These are phyloP conservation scores for Recurvomyces mirabilis DNA, from an alignment of 495 filamentous ascomycete species.

Conservation along the genomic window DNA sequence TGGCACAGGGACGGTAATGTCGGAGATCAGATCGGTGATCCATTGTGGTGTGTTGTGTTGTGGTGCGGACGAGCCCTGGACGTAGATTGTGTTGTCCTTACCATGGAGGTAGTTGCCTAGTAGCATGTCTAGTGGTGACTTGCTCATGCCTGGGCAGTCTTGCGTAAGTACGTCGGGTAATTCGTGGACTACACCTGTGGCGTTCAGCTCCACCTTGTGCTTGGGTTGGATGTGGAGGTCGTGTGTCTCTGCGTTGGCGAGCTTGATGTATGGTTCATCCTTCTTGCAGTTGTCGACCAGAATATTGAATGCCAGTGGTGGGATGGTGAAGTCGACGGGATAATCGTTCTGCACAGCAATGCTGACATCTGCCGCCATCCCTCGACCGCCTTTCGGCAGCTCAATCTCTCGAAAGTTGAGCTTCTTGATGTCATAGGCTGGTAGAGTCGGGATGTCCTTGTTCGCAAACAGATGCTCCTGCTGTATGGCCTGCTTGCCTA, in stretches of 20 bases:
- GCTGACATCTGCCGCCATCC: slow-evolving; percentile 68
- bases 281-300: slow-evolving; percentile 65
- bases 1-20: slow-evolving; percentile 71
- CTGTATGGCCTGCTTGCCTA: slow-evolving; percentile 61
- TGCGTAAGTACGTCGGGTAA: slow-evolving; percentile 59
- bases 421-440: slow-evolving; percentile 62
- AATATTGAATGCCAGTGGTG: slow-evolving; percentile 70
- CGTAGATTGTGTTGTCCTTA: slow-evolving; percentile 61
- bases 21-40: slow-evolving; percentile 68
- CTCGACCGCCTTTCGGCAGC: slow-evolving; percentile 37
- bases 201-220: slow-evolving; percentile 52
- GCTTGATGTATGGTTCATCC: slow-evolving; percentile 50
- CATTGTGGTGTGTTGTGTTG: slow-evolving; percentile 58
- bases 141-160: slow-evolving; percentile 58
- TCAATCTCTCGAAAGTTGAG: slow-evolving; percentile 64
- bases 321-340: slow-evolving; percentile 60
- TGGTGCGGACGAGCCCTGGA: slow-evolving; percentile 63
- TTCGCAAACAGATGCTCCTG: slow-evolving; percentile 70
- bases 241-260: slow-evolving; percentile 64
- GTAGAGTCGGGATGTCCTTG: slow-evolving; percentile 66
- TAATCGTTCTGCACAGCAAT: slow-evolving; percentile 58
- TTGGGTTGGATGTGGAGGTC: slow-evolving; percentile 53
- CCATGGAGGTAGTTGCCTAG: slow-evolving; percentile 74
- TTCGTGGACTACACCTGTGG: slow-evolving; percentile 53
- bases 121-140: slow-evolving; percentile 77